A percentile compares a stretch with the other conserved stretches of the same genome.
phyloP scores from a whole-genome alignment of 179 eudicot genomes.

The Patellifolia procumbens region DNA sequence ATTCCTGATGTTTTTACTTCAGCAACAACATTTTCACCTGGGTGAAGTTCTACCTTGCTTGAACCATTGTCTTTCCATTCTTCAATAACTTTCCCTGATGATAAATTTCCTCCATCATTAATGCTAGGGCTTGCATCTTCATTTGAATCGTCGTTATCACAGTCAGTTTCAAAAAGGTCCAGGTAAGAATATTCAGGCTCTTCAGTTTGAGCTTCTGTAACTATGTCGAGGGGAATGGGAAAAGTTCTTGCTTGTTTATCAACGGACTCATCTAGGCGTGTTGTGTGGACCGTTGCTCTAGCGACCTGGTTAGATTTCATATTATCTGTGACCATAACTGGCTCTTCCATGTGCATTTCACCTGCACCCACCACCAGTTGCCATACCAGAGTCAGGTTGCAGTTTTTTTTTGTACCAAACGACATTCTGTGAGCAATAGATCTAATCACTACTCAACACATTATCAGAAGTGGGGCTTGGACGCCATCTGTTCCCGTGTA shows the following conservation, averaged over 20 bases:
- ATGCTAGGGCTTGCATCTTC: constrained; percentile 1
- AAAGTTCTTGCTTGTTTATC: constrained; percentile 3
- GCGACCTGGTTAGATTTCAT: neutral
- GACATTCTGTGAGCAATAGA: neutral
- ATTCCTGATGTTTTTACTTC: constrained; percentile 23
- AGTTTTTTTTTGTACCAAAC: neutral
- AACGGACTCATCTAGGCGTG: constrained; percentile 2
- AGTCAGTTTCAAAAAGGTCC: constrained; percentile 17
- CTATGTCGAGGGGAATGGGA: constrained; percentile 4
- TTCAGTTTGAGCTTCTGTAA: constrained; percentile 11
- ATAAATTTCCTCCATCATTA: neutral
- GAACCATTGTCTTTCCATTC: constrained; percentile 22
- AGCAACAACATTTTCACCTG: constrained; percentile 13
- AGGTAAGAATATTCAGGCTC: constrained; percentile 18
- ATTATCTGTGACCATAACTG: neutral
- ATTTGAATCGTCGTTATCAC: constrained; percentile 19
- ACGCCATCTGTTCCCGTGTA: too few relatives aligned
- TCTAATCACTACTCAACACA: constrained; percentile 1
- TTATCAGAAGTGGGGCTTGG: neutral
- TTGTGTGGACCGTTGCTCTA: constrained; percentile 1
- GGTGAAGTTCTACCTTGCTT: constrained; percentile 18
- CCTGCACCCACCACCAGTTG: constrained; percentile 7
- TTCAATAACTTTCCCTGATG: neutral
- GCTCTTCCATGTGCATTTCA: constrained; percentile 19
- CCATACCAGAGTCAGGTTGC: neutral